These are phyloP conservation scores for Casuarina cunninghamiana DNA, from an alignment of 306 rosid genomes.

Conservation along the genomic window DNA sequence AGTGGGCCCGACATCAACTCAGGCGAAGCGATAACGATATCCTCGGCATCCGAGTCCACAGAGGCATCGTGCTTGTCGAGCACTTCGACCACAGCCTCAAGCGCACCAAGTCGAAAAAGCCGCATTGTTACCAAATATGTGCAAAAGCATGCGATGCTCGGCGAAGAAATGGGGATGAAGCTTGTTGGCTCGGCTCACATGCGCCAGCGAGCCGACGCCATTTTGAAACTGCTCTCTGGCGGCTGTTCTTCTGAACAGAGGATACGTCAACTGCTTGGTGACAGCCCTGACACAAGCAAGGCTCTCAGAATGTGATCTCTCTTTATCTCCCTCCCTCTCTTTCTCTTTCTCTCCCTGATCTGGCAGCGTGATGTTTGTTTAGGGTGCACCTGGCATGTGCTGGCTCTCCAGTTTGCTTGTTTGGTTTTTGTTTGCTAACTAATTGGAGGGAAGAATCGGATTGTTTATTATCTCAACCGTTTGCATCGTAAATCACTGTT, in stretches of 20 bases:
- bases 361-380: slow-evolving; percentile 17
- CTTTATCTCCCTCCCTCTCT: slow-evolving; percentile 11
- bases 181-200: slow-evolving; percentile 41
- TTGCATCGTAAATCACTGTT: neutral
- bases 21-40: slow-evolving; percentile 17
- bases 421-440: neutral
- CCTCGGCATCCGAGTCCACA: slow-evolving; percentile 41
- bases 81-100: slow-evolving; percentile 51
- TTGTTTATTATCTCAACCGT: neutral
- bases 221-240: slow-evolving; percentile 60
- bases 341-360: neutral
- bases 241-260: slow-evolving; percentile 66
- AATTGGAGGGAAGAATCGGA: neutral
- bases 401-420: neutral
- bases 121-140: slow-evolving; percentile 31
- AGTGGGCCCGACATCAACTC: slow-evolving; percentile 26
- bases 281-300: slow-evolving; percentile 97
- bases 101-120: slow-evolving; percentile 54
- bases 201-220: slow-evolving; percentile 66
- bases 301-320: slow-evolving; percentile 81
- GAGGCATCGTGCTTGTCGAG: slow-evolving; percentile 64
- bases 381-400: neutral
- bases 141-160: slow-evolving; percentile 21
- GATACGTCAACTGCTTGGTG: slow-evolving; percentile 81
- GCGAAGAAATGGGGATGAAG: slow-evolving; percentile 24